Evolutionary conservation across 2,329 filamentous ascomycete genomes (phyloP).

Genomic region (Fusarium kyushuense): DNA sequence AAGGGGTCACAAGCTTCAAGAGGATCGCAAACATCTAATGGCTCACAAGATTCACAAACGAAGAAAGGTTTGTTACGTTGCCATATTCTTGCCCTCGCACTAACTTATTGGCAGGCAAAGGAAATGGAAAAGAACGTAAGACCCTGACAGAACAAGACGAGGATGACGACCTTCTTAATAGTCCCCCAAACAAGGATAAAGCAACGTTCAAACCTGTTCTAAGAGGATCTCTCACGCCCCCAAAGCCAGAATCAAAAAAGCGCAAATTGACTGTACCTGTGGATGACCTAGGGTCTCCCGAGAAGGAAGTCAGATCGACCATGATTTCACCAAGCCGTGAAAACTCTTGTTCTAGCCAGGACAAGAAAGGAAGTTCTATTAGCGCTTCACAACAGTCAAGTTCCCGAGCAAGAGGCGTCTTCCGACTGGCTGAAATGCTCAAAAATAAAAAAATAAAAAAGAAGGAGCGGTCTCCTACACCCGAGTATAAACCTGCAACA

Average conservation of each 20-base stretch:
- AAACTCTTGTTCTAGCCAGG: conserved; percentile 29
- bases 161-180: conserved; percentile 7
- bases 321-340: conserved; percentile 14
- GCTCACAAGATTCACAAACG: conserved; percentile 44
- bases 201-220: conserved; percentile 18
- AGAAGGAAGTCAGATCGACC: conserved; percentile 16
- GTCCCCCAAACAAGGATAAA: conserved; percentile 18
- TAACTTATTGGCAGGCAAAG: conserved; percentile 19
- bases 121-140: not conserved
- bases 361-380: not conserved
- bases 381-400: conserved; percentile 24
- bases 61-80: conserved; percentile 34
- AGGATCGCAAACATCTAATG: conserved; percentile 30
- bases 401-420: not conserved
- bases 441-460: not conserved
- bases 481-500: conserved; percentile 15
- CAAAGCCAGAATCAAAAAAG: conserved; percentile 2
- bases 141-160: not conserved
- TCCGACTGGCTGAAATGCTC: not conserved
- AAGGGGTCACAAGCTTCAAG: conserved; percentile 41
- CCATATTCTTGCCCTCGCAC: not conserved
- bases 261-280: conserved; percentile 11
- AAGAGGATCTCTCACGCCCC: conserved; percentile 33
- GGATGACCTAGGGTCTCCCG: conserved; percentile 28
- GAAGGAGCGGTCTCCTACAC: not conserved